phyloP scores from a whole-genome alignment of 805 yeast genomes.

The Cyberlindnera maritima region DNA sequence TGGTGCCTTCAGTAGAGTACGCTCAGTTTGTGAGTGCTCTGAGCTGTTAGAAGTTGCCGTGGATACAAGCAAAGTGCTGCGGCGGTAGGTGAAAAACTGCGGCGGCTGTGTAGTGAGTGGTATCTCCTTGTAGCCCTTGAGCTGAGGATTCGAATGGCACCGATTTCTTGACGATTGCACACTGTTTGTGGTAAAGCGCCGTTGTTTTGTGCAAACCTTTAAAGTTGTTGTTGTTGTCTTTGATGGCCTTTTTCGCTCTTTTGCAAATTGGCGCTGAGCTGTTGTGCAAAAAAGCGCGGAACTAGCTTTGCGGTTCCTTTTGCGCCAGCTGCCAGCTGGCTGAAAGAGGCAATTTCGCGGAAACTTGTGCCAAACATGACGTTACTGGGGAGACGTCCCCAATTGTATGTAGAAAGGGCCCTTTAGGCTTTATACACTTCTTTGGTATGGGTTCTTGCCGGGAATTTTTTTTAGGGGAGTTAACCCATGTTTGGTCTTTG shows the following conservation, averaged over 20 bases:
- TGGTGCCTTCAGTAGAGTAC: too few species aligned
- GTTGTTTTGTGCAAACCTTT: constrained; percentile 4
- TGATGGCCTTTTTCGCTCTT: constrained; percentile 5
- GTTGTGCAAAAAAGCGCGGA: constrained; percentile 1
- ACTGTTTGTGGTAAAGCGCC: not conserved
- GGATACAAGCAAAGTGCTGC: not conserved
- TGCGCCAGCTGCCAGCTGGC: not conserved
- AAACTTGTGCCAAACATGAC: not conserved
- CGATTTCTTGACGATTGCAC: not conserved
- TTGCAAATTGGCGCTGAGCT: constrained; percentile 2
- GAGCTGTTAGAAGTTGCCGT: not conserved
- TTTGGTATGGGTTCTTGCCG: too few species aligned
- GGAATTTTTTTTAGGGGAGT: too few species aligned
- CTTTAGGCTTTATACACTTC: too few species aligned
- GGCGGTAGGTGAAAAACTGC: not conserved
- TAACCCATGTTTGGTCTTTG: too few species aligned
- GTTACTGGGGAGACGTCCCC: not conserved
- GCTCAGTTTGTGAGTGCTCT: not conserved
- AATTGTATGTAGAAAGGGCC: too few species aligned
- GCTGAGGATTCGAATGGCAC: not conserved
- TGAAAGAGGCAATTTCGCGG: not conserved
- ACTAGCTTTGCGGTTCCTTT: too few species aligned
- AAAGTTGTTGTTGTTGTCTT: constrained; percentile 10
- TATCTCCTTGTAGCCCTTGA: constrained; percentile 1
- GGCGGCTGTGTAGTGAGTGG: constrained; percentile 3